Percentiles rank a stretch among this genome's conserved stretches.
Evolutionary conservation across 768 basidiomycete genomes (phyloP).

Genomic region (Coprinellus micaceus): DNA sequence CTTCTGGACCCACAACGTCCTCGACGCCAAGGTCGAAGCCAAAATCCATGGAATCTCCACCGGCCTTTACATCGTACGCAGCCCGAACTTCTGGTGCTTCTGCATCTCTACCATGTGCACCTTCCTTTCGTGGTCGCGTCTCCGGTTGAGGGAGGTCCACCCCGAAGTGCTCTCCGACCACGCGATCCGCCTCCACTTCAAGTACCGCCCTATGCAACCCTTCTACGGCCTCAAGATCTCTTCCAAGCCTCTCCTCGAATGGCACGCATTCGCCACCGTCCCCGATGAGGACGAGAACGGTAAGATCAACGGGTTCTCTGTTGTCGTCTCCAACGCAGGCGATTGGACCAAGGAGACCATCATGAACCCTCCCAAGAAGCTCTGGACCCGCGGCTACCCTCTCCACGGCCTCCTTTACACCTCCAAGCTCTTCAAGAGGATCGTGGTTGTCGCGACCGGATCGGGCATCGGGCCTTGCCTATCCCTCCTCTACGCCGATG

Average conservation of each 20-base stretch:
- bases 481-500: conserved; percentile 32
- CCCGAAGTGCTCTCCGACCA: conserved; percentile 51
- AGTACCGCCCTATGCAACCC: conserved; percentile 38
- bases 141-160: conserved; percentile 45
- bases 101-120: conserved; percentile 33
- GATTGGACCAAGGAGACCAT: conserved; percentile 54
- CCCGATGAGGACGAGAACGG: conserved; percentile 26
- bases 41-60: conserved; percentile 30
- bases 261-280: conserved; percentile 49
- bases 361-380: conserved; percentile 42
- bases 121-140: conserved; percentile 49
- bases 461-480: conserved; percentile 49
- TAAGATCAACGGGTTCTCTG: conserved; percentile 39
- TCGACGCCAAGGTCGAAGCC: conserved; percentile 31
- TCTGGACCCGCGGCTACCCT: conserved; percentile 55
- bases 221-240: conserved; percentile 32
- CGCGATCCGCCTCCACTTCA: conserved; percentile 52
- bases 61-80: conserved; percentile 39
- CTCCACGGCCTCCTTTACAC: conserved; percentile 48
- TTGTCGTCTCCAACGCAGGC: conserved; percentile 52
- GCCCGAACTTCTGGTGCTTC: conserved; percentile 48
- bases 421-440: conserved; percentile 44
- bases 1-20: conserved; percentile 45
- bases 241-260: conserved; percentile 42
- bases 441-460: conserved; percentile 54